These are phyloP conservation scores for Rhodotorula graminis DNA, from an alignment of 768 basidiomycete species.

Conservation along the genomic window DNA sequence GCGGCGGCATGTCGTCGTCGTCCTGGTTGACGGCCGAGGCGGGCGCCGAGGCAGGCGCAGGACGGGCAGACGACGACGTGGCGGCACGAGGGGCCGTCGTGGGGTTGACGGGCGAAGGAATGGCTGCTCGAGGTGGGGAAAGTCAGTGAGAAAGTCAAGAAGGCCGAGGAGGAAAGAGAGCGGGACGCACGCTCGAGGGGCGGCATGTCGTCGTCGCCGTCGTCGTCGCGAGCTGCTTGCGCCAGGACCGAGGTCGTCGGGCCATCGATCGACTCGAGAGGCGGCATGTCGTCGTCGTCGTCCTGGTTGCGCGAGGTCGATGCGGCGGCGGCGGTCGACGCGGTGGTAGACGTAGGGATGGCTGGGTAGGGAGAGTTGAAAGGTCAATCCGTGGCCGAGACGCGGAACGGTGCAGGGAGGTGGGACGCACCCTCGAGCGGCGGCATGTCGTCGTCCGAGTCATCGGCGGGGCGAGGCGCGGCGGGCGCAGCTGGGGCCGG, in stretches of 20 bases:
- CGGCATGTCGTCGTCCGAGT: slow-evolving; percentile 24
- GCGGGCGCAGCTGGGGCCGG: not conserved
- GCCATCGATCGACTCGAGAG: slow-evolving; percentile 1
- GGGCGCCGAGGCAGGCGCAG: not conserved
- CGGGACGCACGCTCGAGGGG: not conserved
- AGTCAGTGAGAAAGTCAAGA: too few species aligned
- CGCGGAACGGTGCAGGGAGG: not conserved
- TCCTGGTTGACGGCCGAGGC: not conserved
- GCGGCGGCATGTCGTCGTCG: slow-evolving; percentile 17
- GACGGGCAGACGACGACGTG: too few species aligned
- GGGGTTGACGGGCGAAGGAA: too few species aligned
- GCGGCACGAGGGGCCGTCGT: too few species aligned
- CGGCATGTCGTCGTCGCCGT: slow-evolving; percentile 30
- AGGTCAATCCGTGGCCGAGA: not conserved
- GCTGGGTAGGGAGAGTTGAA: too few species aligned
- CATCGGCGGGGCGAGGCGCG: not conserved
- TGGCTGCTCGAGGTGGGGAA: too few species aligned
- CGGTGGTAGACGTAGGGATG: not conserved
- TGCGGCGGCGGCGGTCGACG: not conserved
- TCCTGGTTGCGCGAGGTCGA: not conserved
- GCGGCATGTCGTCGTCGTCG: slow-evolving; percentile 11
- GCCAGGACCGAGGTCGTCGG: not conserved
- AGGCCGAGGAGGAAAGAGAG: too few species aligned
- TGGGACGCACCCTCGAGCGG: slow-evolving; percentile 7
- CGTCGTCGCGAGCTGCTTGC: not conserved